Conservation (phyloP, 257 asterid genomes). For the Lithospermum erythrorhizon region DNA sequence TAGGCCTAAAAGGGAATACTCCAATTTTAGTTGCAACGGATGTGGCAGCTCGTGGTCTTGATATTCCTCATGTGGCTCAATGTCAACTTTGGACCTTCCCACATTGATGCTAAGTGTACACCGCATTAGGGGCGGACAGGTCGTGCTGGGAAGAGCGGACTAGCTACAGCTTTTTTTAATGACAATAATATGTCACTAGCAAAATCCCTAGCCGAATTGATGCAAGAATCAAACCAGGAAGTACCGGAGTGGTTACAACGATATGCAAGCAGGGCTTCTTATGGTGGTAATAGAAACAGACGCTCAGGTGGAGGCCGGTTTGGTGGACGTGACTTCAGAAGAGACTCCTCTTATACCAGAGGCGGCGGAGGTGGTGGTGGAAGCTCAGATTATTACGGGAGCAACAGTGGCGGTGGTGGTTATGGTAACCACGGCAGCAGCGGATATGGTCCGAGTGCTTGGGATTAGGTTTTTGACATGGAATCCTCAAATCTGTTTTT, state of each 20-base stretch:
- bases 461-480: neutral
- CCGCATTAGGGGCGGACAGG: constrained; percentile 15
- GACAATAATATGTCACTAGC: constrained; percentile 9
- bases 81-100: constrained; percentile 17
- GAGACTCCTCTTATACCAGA: neutral
- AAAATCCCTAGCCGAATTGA: constrained; percentile 10
- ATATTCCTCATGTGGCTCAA: constrained; percentile 15
- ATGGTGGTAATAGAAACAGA: constrained; percentile 8
- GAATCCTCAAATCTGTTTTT: neutral
- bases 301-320: constrained; percentile 14
- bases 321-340: constrained; percentile 14
- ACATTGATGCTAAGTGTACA: constrained; percentile 17
- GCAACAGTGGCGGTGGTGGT: constrained; percentile 2
- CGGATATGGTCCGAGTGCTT: constrained; percentile 1
- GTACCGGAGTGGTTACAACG: constrained; percentile 13
- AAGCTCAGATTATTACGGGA: constrained; percentile 1
- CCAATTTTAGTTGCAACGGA: constrained; percentile 14
- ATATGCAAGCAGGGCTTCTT: constrained; percentile 4
- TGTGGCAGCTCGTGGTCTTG: constrained; percentile 18
- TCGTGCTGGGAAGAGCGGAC: constrained; percentile 17
- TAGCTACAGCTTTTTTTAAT: constrained; percentile 15
- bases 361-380: constrained; percentile 3
- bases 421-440: neutral
- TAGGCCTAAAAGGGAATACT: constrained; percentile 14
- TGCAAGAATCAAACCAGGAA: constrained; percentile 17